Base-by-base conservation (phyloP, 768 basidiomycete species). In the Leccinum subgranulosum region DNA sequence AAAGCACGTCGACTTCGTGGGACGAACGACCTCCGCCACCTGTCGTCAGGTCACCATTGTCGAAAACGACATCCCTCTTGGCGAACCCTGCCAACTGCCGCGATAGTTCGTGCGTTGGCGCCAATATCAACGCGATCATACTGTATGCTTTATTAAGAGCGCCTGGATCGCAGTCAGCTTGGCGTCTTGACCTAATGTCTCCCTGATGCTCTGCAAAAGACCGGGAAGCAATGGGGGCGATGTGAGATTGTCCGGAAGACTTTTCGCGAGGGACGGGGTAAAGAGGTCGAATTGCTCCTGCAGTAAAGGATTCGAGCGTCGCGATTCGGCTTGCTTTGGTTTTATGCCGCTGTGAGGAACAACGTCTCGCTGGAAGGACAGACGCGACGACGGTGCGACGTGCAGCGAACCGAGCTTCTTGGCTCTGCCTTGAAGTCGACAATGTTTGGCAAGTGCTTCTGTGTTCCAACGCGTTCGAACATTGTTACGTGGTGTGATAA, bases 81-180 rank as follows among this genome's bases (percentile, higher is more conserved):
- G 92, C 86, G 57, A 87, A 88, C 0, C 72, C 69, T 0, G 92
- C 81, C 0, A 94, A 78, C 68, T 95, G 94, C 3, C 94, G 82
- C 3, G 90, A 79, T 14, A 97, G 83, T 68, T 96, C 93, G 68
- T 96, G 94, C 0, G 93, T 95, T 0, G 93, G 93, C 2, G 91
- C 88, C 15, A 95, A 81, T 48, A 97, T 76, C 48, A 97, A 74
- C 0, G 86, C n/a, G n/a, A n/a, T n/a, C n/a, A n/a, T n/a, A n/a
- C n/a, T n/a, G n/a, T n/a, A 73, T 86, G 84, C 60, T 86, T 84
- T n/a, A 93, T 64, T 19, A 88, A 82, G 48, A 92, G 76, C 0
- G 83, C 78, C 68, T 94, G 92, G n/a, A 95, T 93, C 0, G 86
- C 82, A 0, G 90, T 92, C 3, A 92, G 90, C 9, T 51, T 66